Evolutionary conservation across 257 asterid genomes (phyloP).

Genomic region (Salvia splendens): DNA sequence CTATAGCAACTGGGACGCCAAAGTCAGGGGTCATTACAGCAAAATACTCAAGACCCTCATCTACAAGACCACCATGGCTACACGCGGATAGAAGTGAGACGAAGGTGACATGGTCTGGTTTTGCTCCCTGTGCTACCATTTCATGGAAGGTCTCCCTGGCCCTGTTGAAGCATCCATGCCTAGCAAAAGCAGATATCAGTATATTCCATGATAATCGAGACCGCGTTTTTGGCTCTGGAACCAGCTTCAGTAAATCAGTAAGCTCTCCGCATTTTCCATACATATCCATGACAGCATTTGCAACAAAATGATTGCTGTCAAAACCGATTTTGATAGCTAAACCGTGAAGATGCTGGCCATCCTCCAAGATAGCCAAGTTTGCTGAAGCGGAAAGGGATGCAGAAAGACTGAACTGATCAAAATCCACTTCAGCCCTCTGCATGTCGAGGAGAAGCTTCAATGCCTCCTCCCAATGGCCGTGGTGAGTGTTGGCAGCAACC

Average conservation of each 20-base stretch:
- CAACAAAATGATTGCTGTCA: constrained; percentile 51
- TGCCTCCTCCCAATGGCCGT: constrained; percentile 79
- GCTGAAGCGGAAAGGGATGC: constrained; percentile 74
- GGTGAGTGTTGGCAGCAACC: constrained; percentile 76
- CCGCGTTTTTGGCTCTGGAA: constrained; percentile 57
- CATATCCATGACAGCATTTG: constrained; percentile 77
- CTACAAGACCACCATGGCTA: constrained; percentile 86
- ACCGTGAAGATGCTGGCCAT: constrained; percentile 70
- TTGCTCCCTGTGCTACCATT: constrained; percentile 57
- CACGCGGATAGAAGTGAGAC: constrained; percentile 89
- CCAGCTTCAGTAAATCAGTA: constrained; percentile 54
- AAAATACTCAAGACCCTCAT: constrained; percentile 74
- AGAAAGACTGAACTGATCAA: constrained; percentile 81
- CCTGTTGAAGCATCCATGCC: constrained; percentile 64
- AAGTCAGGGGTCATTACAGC: constrained; percentile 56
- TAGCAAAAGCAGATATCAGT: constrained; percentile 64
- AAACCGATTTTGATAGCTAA: constrained; percentile 71
- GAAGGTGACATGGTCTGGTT: constrained; percentile 81
- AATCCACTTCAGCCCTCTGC: constrained; percentile 71
- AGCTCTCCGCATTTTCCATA: constrained; percentile 88
- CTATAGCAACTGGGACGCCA: constrained; percentile 68
- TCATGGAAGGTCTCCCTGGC: constrained; percentile 64
- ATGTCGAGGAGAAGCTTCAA: constrained; percentile 66
- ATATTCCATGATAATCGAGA: constrained; percentile 75
- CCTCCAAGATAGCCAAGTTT: constrained; percentile 70